A percentile compares a stretch with the other conserved stretches of the same genome.
These are phyloP conservation scores for Mucor piriformis DNA, from an alignment of 371 early-diverging fungal genomes.

Conservation along the genomic window DNA sequence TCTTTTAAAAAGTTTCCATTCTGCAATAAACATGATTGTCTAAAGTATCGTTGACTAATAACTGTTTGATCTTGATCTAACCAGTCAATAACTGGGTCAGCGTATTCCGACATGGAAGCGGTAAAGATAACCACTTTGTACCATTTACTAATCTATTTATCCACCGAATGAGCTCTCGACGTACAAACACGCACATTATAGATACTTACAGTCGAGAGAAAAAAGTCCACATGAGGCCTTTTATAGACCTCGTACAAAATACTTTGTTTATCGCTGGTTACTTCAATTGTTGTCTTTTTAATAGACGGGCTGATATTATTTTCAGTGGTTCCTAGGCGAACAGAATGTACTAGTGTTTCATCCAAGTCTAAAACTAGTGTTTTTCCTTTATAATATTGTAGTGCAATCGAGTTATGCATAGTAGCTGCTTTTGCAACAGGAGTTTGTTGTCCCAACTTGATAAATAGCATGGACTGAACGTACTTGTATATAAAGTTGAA, in stretches of 20 bases:
- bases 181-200: not conserved
- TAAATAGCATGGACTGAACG: constrained; percentile 1
- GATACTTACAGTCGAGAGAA: constrained; percentile 75
- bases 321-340: constrained; percentile 32
- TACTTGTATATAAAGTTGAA: constrained; percentile 9
- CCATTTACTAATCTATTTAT: constrained; percentile 83
- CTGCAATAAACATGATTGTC: constrained; percentile 79
- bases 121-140: constrained; percentile 97
- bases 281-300: constrained; percentile 71
- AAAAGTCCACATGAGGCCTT: constrained; percentile 91
- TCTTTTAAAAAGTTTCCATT: constrained; percentile 87
- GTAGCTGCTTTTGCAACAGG: constrained; percentile 10
- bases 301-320: constrained; percentile 20
- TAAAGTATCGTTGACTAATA: constrained; percentile 80
- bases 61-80: constrained; percentile 79
- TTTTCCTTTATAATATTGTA: constrained; percentile 58
- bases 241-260: constrained; percentile 94
- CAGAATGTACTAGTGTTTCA: constrained; percentile 95
- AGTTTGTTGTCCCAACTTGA: constrained; percentile 8
- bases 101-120: constrained; percentile 96
- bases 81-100: constrained; percentile 95
- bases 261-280: constrained; percentile 84
- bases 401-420: constrained; percentile 11
- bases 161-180: not conserved
- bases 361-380: constrained; percentile 95